A percentile compares a stretch with the other conserved stretches of the same genome.
phyloP scores from a whole-genome alignment of 768 basidiomycete species.

The Pleurotus salmoneostramineus region DNA sequence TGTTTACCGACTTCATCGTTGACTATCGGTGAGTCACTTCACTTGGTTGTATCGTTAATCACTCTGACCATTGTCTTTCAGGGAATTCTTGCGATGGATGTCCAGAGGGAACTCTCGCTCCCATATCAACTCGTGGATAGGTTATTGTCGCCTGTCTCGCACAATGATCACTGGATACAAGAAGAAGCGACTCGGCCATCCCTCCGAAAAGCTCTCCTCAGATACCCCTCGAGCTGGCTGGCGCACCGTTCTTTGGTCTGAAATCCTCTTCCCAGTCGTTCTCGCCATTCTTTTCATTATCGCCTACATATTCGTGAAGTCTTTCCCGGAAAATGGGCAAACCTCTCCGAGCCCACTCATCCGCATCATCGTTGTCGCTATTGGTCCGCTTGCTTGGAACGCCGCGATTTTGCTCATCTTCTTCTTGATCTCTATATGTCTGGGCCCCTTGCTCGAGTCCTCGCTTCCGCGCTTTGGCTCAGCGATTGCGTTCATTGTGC shows the following conservation, averaged over 20 bases:
- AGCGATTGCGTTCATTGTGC: constrained; percentile 87
- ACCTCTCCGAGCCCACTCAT: constrained; percentile 81
- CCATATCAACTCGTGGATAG: constrained; percentile 99
- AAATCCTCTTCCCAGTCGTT: constrained; percentile 80
- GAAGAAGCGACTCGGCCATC: constrained; percentile 94
- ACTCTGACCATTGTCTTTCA: constrained; percentile 24
- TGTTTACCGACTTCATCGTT: constrained; percentile 93
- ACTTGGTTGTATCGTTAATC: neutral
- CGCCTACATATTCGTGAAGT: constrained; percentile 91
- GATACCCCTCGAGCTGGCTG: constrained; percentile 93
- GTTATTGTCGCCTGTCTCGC: constrained; percentile 93
- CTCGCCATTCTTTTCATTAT: constrained; percentile 85
- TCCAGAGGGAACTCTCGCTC: constrained; percentile 95
- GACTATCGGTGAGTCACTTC: constrained; percentile 70
- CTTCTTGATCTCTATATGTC: constrained; percentile 88
- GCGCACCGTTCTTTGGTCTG: constrained; percentile 85
- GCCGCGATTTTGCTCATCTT: constrained; percentile 78
- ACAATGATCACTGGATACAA: constrained; percentile 99
- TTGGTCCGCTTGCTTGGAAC: constrained; percentile 96
- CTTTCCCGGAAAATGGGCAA: constrained; percentile 70
- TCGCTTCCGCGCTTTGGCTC: constrained; percentile 89
- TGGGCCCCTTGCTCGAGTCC: constrained; percentile 86
- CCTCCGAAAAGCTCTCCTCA: constrained; percentile 94
- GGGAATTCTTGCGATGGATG: constrained; percentile 99
- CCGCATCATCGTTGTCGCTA: constrained; percentile 87